Conservation (phyloP, 176 grass and related monocot species). For the Paspalum vaginatum region DNA sequence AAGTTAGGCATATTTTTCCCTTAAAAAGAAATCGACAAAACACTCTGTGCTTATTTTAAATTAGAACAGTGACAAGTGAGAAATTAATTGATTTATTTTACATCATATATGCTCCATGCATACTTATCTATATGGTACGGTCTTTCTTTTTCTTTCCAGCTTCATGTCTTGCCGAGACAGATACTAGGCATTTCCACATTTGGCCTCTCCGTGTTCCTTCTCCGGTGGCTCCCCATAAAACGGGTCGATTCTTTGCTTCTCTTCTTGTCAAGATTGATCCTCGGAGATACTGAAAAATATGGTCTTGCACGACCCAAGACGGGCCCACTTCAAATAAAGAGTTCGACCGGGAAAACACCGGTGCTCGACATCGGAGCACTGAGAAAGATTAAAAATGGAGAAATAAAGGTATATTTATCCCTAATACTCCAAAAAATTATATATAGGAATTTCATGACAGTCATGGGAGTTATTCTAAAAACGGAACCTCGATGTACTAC, state of each 20-base stretch:
- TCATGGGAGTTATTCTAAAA: background rate
- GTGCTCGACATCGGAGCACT: constrained; percentile 81
- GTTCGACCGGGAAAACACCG: constrained; percentile 64
- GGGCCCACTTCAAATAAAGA: constrained; percentile 75
- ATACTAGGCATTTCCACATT: constrained; percentile 90
- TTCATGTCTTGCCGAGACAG: constrained; percentile 85
- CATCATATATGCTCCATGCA: background rate
- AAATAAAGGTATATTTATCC: constrained; percentile 66
- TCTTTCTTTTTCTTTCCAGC: constrained; percentile 42
- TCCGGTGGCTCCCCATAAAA: constrained; percentile 65
- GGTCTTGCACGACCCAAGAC: constrained; percentile 63
- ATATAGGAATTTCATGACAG: background rate
- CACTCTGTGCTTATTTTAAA: too few relatives aligned
- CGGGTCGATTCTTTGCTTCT: constrained; percentile 71
- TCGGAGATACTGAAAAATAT: constrained; percentile 72
- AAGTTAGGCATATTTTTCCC: too few relatives aligned
- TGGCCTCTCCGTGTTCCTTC: constrained; percentile 72
- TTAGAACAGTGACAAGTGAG: too few relatives aligned
- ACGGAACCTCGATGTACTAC: background rate
- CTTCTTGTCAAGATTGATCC: constrained; percentile 60
- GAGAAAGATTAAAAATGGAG: constrained; percentile 56
- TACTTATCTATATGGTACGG: background rate
- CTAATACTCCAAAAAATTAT: background rate
- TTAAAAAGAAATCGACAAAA: too few relatives aligned
- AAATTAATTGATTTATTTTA: background rate